Evolutionary conservation across 2,329 filamentous ascomycete species (phyloP).

Genomic region (Emmonsia crescens): DNA sequence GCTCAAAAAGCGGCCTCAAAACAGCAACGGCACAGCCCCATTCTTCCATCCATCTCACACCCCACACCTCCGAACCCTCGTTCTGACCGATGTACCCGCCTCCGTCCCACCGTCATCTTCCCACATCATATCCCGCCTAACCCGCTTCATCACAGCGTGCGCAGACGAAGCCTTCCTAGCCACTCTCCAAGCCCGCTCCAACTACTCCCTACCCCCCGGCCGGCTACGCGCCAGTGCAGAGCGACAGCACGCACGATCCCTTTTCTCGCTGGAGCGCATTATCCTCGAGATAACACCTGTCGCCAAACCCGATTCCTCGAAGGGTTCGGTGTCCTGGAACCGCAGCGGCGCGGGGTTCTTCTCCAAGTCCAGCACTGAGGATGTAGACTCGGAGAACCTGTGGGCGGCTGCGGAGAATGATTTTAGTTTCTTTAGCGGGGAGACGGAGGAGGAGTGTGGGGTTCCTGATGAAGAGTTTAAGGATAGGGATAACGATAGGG

Average conservation of each 20-base stretch:
- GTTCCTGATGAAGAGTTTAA: conserved; percentile 35
- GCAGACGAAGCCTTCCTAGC: conserved; percentile 46
- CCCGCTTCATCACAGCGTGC: conserved; percentile 46
- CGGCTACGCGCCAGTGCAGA: conserved; percentile 40
- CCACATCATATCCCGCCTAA: conserved; percentile 35
- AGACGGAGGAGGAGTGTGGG: conserved; percentile 34
- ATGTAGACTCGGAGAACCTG: conserved; percentile 48
- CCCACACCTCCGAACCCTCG: conserved; percentile 43
- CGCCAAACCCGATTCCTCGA: conserved; percentile 10
- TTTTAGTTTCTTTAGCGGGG: conserved; percentile 47
- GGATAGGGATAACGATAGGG: background rate
- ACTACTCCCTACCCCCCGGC: conserved; percentile 50
- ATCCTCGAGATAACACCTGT: conserved; percentile 43
- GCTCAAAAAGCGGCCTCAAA: conserved; percentile 28
- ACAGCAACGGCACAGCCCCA: conserved; percentile 18
- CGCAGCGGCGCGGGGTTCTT: conserved; percentile 32
- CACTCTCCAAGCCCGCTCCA: conserved; percentile 41
- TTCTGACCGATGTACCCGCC: conserved; percentile 47
- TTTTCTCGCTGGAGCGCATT: conserved; percentile 47
- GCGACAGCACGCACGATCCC: conserved; percentile 37
- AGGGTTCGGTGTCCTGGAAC: conserved; percentile 25
- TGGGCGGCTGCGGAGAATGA: conserved; percentile 50
- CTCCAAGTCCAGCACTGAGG: conserved; percentile 46
- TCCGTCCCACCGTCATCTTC: conserved; percentile 34
- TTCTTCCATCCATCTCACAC: conserved; percentile 46